These are phyloP conservation scores for Canna indica DNA, from an alignment of 176 grass and related monocot species.

Conservation along the genomic window DNA sequence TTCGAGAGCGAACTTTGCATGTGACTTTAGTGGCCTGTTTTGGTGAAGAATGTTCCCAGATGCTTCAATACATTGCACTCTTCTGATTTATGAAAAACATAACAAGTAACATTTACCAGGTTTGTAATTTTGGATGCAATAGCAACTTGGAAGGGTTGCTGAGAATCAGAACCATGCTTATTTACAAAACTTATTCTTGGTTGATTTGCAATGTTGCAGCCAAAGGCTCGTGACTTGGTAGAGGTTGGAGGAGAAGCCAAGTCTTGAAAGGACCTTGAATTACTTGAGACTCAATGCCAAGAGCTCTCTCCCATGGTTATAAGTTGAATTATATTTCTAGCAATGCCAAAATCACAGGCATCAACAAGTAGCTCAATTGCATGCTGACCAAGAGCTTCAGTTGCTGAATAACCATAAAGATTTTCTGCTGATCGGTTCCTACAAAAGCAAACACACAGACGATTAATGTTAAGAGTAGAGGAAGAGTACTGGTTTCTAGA, in stretches of 20 bases:
- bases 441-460: neutral
- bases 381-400: conserved; percentile 80
- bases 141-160: conserved; percentile 56
- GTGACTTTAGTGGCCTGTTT: conserved; percentile 90
- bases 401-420: conserved; percentile 70
- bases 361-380: conserved; percentile 60
- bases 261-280: conserved; percentile 54
- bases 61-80: conserved; percentile 3
- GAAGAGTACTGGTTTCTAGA: too few species aligned
- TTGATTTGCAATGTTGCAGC: conserved; percentile 27
- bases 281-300: conserved; percentile 80
- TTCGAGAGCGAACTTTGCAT: conserved; percentile 89
- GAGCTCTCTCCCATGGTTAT: conserved; percentile 68
- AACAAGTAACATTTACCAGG: conserved; percentile 49
- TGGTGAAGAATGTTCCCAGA: conserved; percentile 11
- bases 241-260: conserved; percentile 35
- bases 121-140: conserved; percentile 81
- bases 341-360: conserved; percentile 31
- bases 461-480: too few species aligned
- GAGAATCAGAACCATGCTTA: conserved; percentile 41
- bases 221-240: conserved; percentile 34
- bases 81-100: conserved; percentile 16
- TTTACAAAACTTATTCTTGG: conserved; percentile 39
- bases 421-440: conserved; percentile 86
- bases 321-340: conserved; percentile 46